These are phyloP conservation scores for Helotiales sp. DNA, from an alignment of 2,329 filamentous ascomycete genomes.

Conservation along the genomic window DNA sequence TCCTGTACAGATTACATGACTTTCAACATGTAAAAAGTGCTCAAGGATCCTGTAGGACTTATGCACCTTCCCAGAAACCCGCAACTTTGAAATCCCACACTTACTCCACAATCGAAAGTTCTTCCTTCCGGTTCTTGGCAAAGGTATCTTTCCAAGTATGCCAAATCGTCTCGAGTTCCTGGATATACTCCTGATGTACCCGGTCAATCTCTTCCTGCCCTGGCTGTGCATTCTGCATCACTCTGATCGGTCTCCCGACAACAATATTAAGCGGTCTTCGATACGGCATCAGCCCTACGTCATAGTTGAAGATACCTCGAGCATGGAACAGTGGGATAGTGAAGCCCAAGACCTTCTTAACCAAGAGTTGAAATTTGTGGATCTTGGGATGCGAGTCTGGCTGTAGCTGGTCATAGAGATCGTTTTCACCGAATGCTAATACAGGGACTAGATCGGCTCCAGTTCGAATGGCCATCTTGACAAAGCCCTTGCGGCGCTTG, in stretches of 20 bases:
- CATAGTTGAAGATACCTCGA: slow-evolving; percentile 94
- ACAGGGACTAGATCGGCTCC: slow-evolving; percentile 96
- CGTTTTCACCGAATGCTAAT: slow-evolving; percentile 92
- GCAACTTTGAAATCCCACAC: neutral
- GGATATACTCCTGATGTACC: slow-evolving; percentile 78
- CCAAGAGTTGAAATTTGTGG: slow-evolving; percentile 79
- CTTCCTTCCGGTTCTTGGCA: slow-evolving; percentile 63
- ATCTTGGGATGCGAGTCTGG: slow-evolving; percentile 78
- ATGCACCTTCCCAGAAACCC: neutral
- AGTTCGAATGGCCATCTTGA: slow-evolving; percentile 89
- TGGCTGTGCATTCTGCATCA: slow-evolving; percentile 66
- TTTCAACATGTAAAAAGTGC: too few relatives aligned
- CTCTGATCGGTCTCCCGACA: slow-evolving; percentile 79
- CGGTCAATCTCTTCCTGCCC: slow-evolving; percentile 77
- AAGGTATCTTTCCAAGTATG: slow-evolving; percentile 80
- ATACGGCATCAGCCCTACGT: slow-evolving; percentile 95
- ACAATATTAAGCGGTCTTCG: slow-evolving; percentile 86
- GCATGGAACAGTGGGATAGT: slow-evolving; percentile 91
- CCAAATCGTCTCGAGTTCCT: slow-evolving; percentile 76
- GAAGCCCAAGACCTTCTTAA: slow-evolving; percentile 88
- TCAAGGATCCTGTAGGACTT: too few relatives aligned
- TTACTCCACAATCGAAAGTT: slow-evolving; percentile 69
- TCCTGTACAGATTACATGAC: too few relatives aligned
- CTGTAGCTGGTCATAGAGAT: slow-evolving; percentile 89
- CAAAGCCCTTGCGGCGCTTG: slow-evolving; percentile 84